These are phyloP conservation scores for Aspergillus fischeri DNA, from an alignment of 2,329 filamentous ascomycete genomes.

Conservation along the genomic window DNA sequence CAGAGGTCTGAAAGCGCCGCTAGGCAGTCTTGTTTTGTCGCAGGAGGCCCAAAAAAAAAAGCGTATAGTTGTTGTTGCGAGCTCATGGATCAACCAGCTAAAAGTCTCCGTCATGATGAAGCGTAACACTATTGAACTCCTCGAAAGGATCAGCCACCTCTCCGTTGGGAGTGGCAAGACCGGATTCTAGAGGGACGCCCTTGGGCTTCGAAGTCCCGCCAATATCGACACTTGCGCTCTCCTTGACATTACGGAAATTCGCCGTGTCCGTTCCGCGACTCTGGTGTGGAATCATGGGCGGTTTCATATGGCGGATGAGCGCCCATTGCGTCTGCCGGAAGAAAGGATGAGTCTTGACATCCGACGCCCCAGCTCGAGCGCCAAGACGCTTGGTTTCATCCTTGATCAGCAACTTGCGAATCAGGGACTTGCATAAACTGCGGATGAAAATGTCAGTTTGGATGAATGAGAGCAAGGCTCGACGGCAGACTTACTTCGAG, in stretches of 20 bases:
- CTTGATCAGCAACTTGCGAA: slow-evolving; percentile 95
- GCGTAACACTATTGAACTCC: slow-evolving; percentile 96
- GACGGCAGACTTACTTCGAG: slow-evolving; percentile 69
- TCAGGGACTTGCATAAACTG: slow-evolving; percentile 92
- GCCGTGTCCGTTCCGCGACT: slow-evolving; percentile 87
- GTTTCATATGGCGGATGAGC: slow-evolving; percentile 94
- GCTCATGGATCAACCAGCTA: slow-evolving; percentile 10
- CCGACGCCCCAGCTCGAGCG: slow-evolving; percentile 88
- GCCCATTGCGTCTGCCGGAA: slow-evolving; percentile 97
- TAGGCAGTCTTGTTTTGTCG: slow-evolving; percentile 13
- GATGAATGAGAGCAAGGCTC: background rate
- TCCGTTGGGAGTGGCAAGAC: slow-evolving; percentile 75
- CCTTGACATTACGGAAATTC: slow-evolving; percentile 97
- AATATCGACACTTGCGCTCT: slow-evolving; percentile 85
- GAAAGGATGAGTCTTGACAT: slow-evolving; percentile 94
- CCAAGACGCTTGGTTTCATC: slow-evolving; percentile 92
- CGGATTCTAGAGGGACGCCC: slow-evolving; percentile 82
- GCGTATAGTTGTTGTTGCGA: background rate
- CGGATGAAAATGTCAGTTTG: slow-evolving; percentile 2
- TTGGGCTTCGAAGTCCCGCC: slow-evolving; percentile 51
- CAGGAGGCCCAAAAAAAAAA: background rate
- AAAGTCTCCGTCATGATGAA: slow-evolving; percentile 86
- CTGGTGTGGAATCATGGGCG: slow-evolving; percentile 90
- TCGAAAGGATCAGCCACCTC: slow-evolving; percentile 89
- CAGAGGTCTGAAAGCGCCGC: slow-evolving; percentile 15